Conservation (phyloP, 768 basidiomycete genomes). For the Podaxis sp. region DNA sequence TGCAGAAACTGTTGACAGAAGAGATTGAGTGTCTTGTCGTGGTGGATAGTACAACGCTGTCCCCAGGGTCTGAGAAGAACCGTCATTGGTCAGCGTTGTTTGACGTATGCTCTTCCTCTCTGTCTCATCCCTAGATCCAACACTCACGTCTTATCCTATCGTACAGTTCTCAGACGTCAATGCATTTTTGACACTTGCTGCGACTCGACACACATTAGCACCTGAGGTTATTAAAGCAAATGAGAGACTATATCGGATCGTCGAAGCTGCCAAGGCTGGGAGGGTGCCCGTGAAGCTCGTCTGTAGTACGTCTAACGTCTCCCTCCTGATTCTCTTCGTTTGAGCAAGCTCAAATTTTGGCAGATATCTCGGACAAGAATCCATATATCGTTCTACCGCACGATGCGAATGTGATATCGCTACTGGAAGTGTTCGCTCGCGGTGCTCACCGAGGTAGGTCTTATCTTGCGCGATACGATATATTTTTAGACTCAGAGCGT, state of each 20-base stretch:
- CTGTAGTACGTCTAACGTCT: slow-evolving; percentile 50
- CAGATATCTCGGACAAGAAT: slow-evolving; percentile 86
- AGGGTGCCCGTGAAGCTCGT: slow-evolving; percentile 71
- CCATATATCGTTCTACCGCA: slow-evolving; percentile 60
- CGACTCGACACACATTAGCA: slow-evolving; percentile 66
- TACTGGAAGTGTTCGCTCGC: slow-evolving; percentile 62
- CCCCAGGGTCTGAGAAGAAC: slow-evolving; percentile 18
- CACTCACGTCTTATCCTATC: neutral
- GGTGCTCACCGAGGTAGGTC: slow-evolving; percentile 67
- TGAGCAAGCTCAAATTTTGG: neutral
- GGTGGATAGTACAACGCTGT: slow-evolving; percentile 14
- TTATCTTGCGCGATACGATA: neutral
- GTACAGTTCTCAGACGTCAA: slow-evolving; percentile 78
- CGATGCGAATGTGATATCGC: slow-evolving; percentile 56
- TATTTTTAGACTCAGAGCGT: neutral
- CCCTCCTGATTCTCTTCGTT: neutral
- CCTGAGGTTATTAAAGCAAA: slow-evolving; percentile 58
- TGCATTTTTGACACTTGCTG: slow-evolving; percentile 81
- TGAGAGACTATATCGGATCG: slow-evolving; percentile 60
- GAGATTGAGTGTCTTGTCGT: slow-evolving; percentile 65
- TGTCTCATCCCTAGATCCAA: slow-evolving; percentile 2
- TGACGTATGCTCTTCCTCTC: slow-evolving; percentile 48
- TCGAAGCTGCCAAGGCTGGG: slow-evolving; percentile 70
- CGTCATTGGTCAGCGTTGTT: slow-evolving; percentile 55
- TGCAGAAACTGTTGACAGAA: slow-evolving; percentile 29